Percentiles rank a stretch among this genome's conserved stretches.
Conservation (phyloP, 1,139 yeast species). For the Ogataea hybrid region DNA sequence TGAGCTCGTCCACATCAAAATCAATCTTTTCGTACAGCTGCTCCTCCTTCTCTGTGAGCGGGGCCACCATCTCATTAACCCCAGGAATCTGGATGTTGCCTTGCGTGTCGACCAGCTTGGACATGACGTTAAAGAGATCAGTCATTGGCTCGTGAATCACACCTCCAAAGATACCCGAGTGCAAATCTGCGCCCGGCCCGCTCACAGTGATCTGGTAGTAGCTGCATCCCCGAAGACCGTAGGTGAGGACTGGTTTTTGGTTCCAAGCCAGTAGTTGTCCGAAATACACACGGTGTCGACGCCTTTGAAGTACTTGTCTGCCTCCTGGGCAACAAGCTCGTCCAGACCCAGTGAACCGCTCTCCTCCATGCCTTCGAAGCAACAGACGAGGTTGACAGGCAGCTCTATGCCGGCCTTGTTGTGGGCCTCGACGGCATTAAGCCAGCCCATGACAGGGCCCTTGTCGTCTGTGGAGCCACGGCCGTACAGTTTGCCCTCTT, state of each 20-base stretch:
- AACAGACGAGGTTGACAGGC: conserved; percentile 88
- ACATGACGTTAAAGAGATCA: conserved; percentile 75
- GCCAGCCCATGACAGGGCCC: conserved; percentile 98
- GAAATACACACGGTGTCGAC: conserved; percentile 95
- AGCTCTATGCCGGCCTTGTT: conserved; percentile 77
- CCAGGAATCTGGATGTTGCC: conserved; percentile 91
- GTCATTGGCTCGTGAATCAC: conserved; percentile 97
- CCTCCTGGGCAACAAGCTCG: conserved; percentile 74
- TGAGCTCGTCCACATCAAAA: conserved; percentile 79
- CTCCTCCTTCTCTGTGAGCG: conserved; percentile 78
- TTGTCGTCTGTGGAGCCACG: conserved; percentile 98
- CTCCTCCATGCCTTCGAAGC: conserved; percentile 99
- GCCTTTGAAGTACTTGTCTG: conserved; percentile 71
- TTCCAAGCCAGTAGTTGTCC: conserved; percentile 98
- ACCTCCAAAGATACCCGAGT: conserved; percentile 97
- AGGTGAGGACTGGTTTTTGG: conserved; percentile 95
- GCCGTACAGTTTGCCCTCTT: conserved; percentile 69
- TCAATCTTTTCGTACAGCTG: conserved; percentile 81
- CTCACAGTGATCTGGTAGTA: conserved; percentile 79
- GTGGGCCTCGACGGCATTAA: conserved; percentile 90
- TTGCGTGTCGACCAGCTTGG: conserved; percentile 70
- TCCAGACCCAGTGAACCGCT: conserved; percentile 94
- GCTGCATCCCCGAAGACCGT: conserved; percentile 95
- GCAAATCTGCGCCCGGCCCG: conserved; percentile 97
- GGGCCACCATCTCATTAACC: conserved; percentile 90